Percentiles rank a stretch among this genome's conserved stretches.
phyloP scores from a whole-genome alignment of 2,329 filamentous ascomycete species.

The Colletotrichum sp. region DNA sequence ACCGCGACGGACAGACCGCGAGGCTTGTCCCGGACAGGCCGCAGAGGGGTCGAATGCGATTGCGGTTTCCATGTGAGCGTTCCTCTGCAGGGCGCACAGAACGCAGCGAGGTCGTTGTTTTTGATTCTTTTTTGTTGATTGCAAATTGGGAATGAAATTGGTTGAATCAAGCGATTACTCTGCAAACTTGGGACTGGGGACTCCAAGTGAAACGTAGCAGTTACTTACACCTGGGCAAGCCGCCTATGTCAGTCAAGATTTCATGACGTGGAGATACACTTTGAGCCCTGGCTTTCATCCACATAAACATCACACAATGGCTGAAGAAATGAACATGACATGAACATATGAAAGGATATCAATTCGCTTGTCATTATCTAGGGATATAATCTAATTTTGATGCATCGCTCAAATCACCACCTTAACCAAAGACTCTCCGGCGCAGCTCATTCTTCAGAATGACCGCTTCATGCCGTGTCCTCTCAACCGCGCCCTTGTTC shows the following conservation, averaged over 20 bases:
- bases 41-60: conserved; percentile 17
- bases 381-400: background rate
- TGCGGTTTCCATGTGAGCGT: background rate
- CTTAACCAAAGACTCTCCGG: conserved; percentile 26
- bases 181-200: background rate
- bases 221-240: background rate
- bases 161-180: background rate
- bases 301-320: background rate
- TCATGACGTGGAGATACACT: rapidly evolving
- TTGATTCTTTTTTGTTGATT: background rate
- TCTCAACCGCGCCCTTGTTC: conserved; percentile 19
- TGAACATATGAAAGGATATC: conserved; percentile 38
- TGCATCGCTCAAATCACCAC: background rate
- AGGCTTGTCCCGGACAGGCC: background rate
- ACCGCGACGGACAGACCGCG: conserved; percentile 33
- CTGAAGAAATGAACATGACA: conserved; percentile 28
- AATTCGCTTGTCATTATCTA: conserved; percentile 2
- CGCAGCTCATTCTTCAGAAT: conserved; percentile 33
- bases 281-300: background rate
- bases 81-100: background rate
- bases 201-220: background rate
- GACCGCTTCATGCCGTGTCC: conserved; percentile 28
- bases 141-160: background rate
- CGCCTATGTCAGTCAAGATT: background rate
- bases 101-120: background rate